Percentiles rank a stretch among this genome's conserved stretches.
Conservation (phyloP, 2,329 filamentous ascomycete species). For the Ophiocordyceps camponoti-rufipedis region DNA sequence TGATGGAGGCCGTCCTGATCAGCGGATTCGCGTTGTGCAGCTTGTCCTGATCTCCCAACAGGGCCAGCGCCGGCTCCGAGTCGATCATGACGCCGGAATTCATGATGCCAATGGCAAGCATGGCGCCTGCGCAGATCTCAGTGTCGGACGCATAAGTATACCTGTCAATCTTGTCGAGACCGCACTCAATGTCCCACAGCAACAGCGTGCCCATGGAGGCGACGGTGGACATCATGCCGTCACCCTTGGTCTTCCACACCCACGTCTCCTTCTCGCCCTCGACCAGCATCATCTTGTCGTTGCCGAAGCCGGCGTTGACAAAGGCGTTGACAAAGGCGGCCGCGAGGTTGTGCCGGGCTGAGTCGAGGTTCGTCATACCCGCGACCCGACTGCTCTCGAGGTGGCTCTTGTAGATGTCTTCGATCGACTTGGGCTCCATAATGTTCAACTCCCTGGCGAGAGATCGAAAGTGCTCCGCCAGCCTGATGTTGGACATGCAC, state of each 20-base stretch:
- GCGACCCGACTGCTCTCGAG: constrained; percentile 87
- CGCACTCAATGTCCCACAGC: constrained; percentile 85
- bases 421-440: constrained; percentile 85
- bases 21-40: constrained; percentile 61
- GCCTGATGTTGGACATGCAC: constrained; percentile 69
- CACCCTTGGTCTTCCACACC: constrained; percentile 99
- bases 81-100: constrained; percentile 84
- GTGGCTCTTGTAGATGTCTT: constrained; percentile 99
- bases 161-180: constrained; percentile 83
- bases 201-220: constrained; percentile 84
- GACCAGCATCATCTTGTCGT: constrained; percentile 95
- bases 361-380: constrained; percentile 87
- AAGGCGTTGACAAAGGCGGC: constrained; percentile 95
- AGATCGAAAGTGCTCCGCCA: constrained; percentile 85
- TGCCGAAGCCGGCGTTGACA: constrained; percentile 85
- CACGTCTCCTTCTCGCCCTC: constrained; percentile 78
- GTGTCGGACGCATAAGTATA: constrained; percentile 76
- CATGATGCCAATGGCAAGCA: constrained; percentile 88
- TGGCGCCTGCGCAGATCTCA: constrained; percentile 72
- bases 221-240: constrained; percentile 92
- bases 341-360: constrained; percentile 85
- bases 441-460: constrained; percentile 94
- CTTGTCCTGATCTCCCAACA: constrained; percentile 66
- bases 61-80: constrained; percentile 73
- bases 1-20: constrained; percentile 71